Percentiles rank a stretch among this genome's conserved stretches.
Evolutionary conservation across 2,329 filamentous ascomycete genomes (phyloP).

Genomic region (Trichoderma breve): DNA sequence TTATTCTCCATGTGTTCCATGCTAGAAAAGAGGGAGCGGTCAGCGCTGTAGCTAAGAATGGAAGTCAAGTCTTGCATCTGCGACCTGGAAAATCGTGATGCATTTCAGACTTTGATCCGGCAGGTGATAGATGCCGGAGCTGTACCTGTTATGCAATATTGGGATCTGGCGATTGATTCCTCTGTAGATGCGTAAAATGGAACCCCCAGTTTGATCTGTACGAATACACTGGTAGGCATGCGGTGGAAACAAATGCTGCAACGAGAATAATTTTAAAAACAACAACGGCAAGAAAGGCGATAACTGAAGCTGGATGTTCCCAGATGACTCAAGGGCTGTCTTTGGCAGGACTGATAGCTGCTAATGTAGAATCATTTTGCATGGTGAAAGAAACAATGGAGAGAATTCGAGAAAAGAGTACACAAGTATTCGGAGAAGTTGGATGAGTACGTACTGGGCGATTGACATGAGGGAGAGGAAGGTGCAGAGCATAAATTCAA

Average conservation of each 20-base stretch:
- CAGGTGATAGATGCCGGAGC: background rate
- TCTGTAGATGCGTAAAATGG: background rate
- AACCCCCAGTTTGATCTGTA: background rate
- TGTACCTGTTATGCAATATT: background rate
- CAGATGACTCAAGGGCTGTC: background rate
- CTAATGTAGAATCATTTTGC: background rate
- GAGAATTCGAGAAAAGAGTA: background rate
- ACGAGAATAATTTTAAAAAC: constrained; percentile 8
- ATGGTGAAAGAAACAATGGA: background rate
- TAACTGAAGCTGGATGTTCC: constrained; percentile 11
- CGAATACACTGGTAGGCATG: background rate
- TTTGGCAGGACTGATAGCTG: background rate
- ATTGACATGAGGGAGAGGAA: background rate
- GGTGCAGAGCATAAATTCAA: background rate
- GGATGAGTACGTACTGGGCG: too few species aligned
- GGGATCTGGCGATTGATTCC: background rate
- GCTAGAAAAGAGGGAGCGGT: background rate
- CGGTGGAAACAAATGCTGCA: background rate
- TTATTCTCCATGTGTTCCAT: constrained; percentile 37
- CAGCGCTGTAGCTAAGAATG: background rate
- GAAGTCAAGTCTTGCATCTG: background rate
- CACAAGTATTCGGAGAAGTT: background rate
- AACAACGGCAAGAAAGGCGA: constrained; percentile 13
- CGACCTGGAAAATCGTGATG: background rate
- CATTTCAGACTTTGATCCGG: background rate